Evolutionary conservation across 208 protist species (phyloP).

Genomic region (Polymyxa betae): DNA sequence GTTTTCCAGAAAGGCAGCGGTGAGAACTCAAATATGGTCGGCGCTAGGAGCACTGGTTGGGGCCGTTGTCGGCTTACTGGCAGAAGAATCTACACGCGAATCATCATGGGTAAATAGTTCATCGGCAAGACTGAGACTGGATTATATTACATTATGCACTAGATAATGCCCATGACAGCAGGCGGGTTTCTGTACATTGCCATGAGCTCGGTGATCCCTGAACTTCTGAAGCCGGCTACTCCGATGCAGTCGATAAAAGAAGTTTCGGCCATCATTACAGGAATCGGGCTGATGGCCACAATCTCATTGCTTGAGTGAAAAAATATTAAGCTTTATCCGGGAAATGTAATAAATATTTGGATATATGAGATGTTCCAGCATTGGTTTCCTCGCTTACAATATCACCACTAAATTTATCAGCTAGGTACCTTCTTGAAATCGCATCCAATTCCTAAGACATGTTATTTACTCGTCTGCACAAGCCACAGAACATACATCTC

Average conservation of each 20-base stretch:
- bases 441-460: too few species aligned
- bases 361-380: neutral
- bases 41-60: slow-evolving; percentile 8
- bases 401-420: too few species aligned
- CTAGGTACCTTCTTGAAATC: too few species aligned
- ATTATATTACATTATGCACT: neutral
- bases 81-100: neutral
- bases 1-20: slow-evolving; percentile 1
- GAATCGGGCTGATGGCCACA: slow-evolving; percentile 12
- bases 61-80: neutral
- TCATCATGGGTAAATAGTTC: neutral
- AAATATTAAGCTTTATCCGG: too few species aligned
- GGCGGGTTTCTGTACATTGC: slow-evolving; percentile 51
- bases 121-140: neutral
- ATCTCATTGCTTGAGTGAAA: neutral
- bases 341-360: neutral
- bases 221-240: neutral
- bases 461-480: too few species aligned
- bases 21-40: neutral
- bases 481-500: too few species aligned
- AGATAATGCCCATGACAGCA: slow-evolving; percentile 12
- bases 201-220: slow-evolving; percentile 19
- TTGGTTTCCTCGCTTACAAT: too few species aligned
- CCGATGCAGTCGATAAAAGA: neutral
- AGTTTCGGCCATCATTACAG: neutral